A percentile compares a stretch with the other conserved stretches of the same genome.
Evolutionary conservation across 2,329 filamentous ascomycete genomes (phyloP).

Genomic region (Aspergillus japonicus): DNA sequence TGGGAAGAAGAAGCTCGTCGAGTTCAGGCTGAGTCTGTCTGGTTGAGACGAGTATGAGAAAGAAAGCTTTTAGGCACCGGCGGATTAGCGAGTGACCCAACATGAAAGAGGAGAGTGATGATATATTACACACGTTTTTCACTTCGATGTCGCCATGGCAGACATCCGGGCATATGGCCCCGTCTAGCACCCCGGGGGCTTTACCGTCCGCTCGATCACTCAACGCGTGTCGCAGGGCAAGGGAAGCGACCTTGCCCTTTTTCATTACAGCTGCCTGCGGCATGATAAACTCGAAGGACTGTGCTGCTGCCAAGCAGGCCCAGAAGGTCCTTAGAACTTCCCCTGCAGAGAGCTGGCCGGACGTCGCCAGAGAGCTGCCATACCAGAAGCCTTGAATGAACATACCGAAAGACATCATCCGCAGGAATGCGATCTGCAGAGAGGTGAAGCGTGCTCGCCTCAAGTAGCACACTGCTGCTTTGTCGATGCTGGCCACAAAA

Average conservation of each 20-base stretch:
- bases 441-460: constrained; percentile 68
- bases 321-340: constrained; percentile 83
- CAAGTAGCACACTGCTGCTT: constrained; percentile 63
- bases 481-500: constrained; percentile 59
- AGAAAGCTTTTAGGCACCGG: constrained; percentile 57
- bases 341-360: constrained; percentile 59
- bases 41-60: constrained; percentile 78
- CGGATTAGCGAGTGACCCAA: neutral
- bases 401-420: constrained; percentile 71
- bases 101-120: neutral
- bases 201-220: constrained; percentile 23
- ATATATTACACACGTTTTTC: constrained; percentile 20
- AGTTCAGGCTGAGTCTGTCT: constrained; percentile 57
- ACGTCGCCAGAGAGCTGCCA: constrained; percentile 66
- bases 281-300: constrained; percentile 70
- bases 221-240: constrained; percentile 56
- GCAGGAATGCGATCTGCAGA: constrained; percentile 69
- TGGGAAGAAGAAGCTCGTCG: constrained; percentile 67
- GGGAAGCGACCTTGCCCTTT: constrained; percentile 74
- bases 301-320: constrained; percentile 71
- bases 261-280: constrained; percentile 75
- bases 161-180: constrained; percentile 30
- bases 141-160: constrained; percentile 70
- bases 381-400: constrained; percentile 93
- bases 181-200: constrained; percentile 28